Evolutionary conservation across 306 rosid genomes (phyloP), one percentile per base, ranked within the genome.

Genomic region (Alnus glutinosa): DNA sequence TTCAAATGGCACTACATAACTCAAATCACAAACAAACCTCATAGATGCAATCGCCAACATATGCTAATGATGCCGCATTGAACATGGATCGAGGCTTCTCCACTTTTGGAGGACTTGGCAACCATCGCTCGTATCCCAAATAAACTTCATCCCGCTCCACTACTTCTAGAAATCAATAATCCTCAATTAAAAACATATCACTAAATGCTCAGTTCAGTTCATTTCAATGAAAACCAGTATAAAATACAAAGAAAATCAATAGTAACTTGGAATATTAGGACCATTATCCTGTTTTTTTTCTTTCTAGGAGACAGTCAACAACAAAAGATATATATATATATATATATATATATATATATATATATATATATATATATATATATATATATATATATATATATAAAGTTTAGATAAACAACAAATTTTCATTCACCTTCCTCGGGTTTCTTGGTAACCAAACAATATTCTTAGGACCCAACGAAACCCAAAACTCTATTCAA

Each of bases 51-150:
- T 91, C 98, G 15, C 98, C 98, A 30, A 91, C 74, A 77, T 93
- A 93, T 11, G 98, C 98, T 55, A 95, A 83, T 50, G 98, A 79
- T 2, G 95, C 89, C 63, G 98, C 97, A 70, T 92, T 92, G 68
- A 89, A 85, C 9, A 89, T 81, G 0, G 97, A 92, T 7, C 92
- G 90, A 78, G 98, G 98, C 88, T 92, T 95, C 71, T 81, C 86
- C 13, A 92, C 94, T 87, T 87, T 91, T 1, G 98, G 93, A 49
- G 98, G 90, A 84, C 79, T 86, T 52, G 98, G 98, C 37, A 90
- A 77, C 98, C 98, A 95, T 62, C 55, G 87, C 28, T 95, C 98
- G 28, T 78, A 91, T 47, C 98, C 98, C 87, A 92, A 68, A 77
- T 92, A 91, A 11, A 70, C 70, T 30, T 87, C 91, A 72, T 80